Evolutionary conservation across 129 eudicot genomes (phyloP).

Genomic region (Centrapalus pauciflorus): DNA sequence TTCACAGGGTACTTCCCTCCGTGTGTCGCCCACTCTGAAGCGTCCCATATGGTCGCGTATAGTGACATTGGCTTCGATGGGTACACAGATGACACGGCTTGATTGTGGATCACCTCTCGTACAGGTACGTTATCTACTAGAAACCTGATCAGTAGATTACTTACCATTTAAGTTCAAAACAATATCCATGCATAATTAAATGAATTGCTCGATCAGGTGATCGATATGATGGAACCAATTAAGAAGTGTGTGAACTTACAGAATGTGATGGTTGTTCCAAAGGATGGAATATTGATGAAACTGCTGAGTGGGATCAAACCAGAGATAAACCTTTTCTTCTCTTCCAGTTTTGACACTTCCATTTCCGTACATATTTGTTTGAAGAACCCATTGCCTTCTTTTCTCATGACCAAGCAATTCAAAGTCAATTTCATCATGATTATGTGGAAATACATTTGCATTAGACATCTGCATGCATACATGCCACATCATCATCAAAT

Average conservation of each 20-base stretch:
- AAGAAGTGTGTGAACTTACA: conserved; percentile 43
- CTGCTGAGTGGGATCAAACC: conserved; percentile 80
- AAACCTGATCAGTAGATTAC: conserved; percentile 52
- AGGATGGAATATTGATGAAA: conserved; percentile 86
- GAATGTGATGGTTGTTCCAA: conserved; percentile 87
- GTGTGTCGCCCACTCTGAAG: conserved; percentile 82
- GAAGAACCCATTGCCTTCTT: conserved; percentile 77
- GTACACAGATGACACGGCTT: conserved; percentile 54
- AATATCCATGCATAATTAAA: too few species aligned
- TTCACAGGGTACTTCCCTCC: conserved; percentile 92
- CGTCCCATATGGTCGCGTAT: conserved; percentile 92
- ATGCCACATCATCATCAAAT: conserved; percentile 18
- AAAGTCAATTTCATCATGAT: conserved; percentile 90
- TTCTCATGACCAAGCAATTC: conserved; percentile 85
- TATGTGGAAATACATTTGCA: conserved; percentile 61
- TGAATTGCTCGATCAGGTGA: too few species aligned
- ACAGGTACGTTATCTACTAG: conserved; percentile 88
- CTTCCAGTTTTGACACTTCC: conserved; percentile 91
- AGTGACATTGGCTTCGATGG: conserved; percentile 92
- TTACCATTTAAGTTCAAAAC: too few species aligned
- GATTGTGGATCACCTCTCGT: conserved; percentile 67
- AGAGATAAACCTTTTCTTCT: conserved; percentile 84
- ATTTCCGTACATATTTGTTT: conserved; percentile 88
- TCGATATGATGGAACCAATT: too few species aligned
- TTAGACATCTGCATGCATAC: conserved; percentile 63